These are phyloP conservation scores for Thalassiosira mediterranea DNA, from an alignment of 352 stramenopile genomes.

Conservation along the genomic window DNA sequence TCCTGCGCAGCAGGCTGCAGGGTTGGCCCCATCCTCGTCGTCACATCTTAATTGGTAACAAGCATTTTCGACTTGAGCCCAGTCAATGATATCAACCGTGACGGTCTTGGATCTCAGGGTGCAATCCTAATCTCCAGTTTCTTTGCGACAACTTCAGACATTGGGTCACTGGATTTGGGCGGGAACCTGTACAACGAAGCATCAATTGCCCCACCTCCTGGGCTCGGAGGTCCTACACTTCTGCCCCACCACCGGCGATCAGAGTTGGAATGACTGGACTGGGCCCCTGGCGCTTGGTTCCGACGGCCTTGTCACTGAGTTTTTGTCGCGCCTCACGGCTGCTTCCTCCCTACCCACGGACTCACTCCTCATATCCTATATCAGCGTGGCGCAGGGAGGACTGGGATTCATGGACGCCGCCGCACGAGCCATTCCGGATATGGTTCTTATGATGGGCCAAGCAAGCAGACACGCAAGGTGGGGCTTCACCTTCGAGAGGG, in stretches of 20 bases:
- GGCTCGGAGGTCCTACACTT: constrained; percentile 31
- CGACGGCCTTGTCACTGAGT: not conserved
- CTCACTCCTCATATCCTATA: constrained; percentile 10
- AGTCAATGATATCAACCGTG: no score
- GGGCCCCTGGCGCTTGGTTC: not conserved
- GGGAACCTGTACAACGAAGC: no score
- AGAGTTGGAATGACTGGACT: constrained; percentile 13
- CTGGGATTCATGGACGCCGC: constrained; percentile 3
- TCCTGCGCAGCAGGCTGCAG: no score
- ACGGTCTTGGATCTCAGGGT: no score
- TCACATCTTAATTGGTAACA: no score
- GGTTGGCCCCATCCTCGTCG: no score
- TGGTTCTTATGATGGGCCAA: constrained; percentile 26
- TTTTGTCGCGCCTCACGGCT: not conserved
- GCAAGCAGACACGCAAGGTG: not conserved
- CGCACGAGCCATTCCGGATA: constrained; percentile 21
- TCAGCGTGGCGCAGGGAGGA: not conserved
- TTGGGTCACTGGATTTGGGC: no score
- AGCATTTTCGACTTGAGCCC: no score
- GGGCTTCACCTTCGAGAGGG: constrained; percentile 5
- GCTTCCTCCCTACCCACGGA: not conserved
- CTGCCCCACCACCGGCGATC: not conserved
- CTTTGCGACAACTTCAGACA: no score
- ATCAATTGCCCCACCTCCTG: no score
- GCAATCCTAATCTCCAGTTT: no score